Evolutionary conservation across 2,329 filamentous ascomycete species (phyloP).

Genomic region (Ophiosphaerella narmari): DNA sequence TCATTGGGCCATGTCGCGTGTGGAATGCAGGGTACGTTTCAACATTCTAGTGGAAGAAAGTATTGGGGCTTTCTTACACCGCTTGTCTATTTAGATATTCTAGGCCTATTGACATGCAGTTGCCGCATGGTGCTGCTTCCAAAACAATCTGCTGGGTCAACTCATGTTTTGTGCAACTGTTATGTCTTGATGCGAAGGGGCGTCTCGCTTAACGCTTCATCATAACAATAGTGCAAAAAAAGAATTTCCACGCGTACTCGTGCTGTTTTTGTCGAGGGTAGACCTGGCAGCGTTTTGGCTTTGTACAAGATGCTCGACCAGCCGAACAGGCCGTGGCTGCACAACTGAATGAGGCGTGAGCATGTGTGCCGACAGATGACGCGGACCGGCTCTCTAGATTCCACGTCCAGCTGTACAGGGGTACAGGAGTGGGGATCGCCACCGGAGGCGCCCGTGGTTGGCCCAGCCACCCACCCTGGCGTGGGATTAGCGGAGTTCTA

Average conservation of each 20-base stretch:
- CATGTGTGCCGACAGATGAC: conserved; percentile 1
- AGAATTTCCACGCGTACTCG: no score
- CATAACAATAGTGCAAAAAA: not conserved
- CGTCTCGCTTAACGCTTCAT: not conserved
- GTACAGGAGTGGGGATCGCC: not conserved
- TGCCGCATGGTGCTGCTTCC: not conserved
- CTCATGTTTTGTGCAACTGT: not conserved
- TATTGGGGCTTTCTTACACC: not conserved
- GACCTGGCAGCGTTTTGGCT: no score
- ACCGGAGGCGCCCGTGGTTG: conserved; percentile 8
- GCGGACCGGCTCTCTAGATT: conserved; percentile 1
- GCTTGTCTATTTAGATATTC: not conserved
- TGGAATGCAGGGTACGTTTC: no score
- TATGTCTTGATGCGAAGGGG: no score
- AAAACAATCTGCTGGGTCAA: not conserved
- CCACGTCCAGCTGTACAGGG: conserved; percentile 5
- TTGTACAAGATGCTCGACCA: no score
- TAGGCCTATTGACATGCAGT: not conserved
- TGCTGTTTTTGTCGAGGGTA: no score
- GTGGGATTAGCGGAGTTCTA: conserved; percentile 1
- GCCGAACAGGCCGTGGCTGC: not conserved
- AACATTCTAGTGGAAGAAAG: not conserved
- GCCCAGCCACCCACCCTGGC: conserved; percentile 15
- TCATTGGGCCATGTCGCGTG: no score
- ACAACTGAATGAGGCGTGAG: not conserved